Base-by-base conservation (phyloP, 2,329 filamentous ascomycete species). In the Peltaster fructicola region DNA sequence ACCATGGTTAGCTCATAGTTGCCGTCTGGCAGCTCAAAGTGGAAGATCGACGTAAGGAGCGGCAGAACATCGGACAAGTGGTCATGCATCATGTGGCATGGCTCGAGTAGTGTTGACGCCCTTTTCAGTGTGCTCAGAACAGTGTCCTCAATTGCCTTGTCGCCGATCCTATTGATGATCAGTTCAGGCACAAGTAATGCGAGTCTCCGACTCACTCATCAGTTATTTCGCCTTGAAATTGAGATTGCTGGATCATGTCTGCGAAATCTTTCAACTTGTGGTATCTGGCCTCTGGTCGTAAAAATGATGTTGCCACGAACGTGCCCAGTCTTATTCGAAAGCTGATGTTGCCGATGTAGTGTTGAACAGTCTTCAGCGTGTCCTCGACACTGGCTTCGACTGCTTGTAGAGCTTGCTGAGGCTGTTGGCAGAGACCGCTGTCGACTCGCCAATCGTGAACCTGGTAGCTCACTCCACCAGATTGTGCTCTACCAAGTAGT, bases 291-390 rank as follows among this genome's bases (percentile, higher is more conserved):
- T 34, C 31, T 8, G 33, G 26, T 13, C 27, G 23, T 22, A 28
- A 36, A 24, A 37, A 49, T 10, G 30, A 31, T 2, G 20, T 31
- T 7, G 49, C 25, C 9, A 45, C 20, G 15, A 52, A 48, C 3
- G 31, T 47, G 4, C 51, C 51, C n/a, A 54, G 40, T 5, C 41
- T 37, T 5, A 52, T 31, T 8, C 48, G 44, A 21, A 54, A 30
- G 3, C 39, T 35, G 14, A 53, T 26, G 12, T 41, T 29, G 15
- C 48, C 50, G 21, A 39, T 42, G 23, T 45, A 48, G 27, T 40
- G 50, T 20, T 44, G 43, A 14, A 48, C 30, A 1, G 31, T 30
- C 11, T 27, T 26, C 6, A 35, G 30, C 8, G 23, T 20, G 14
- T 20, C 23, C 11, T 22, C 22, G 18, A 15, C 19, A 9, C 22